Base-by-base conservation (phyloP, 805 yeast species). In the Torulaspora gathmanii region DNA sequence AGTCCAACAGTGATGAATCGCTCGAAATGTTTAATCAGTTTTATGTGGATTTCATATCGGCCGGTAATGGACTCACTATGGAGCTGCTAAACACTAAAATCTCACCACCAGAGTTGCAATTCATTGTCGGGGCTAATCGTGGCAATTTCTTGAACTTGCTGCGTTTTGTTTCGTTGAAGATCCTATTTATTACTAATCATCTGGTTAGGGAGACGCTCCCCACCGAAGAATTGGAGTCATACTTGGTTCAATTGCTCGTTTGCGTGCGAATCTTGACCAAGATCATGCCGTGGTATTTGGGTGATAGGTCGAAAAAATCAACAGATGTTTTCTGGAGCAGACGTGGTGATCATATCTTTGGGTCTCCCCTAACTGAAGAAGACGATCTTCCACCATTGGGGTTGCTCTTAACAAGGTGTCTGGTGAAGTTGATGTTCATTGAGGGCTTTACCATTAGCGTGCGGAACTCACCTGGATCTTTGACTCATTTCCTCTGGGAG, bases 241-340 rank as follows among this genome's bases (percentile, higher is more conserved):
- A 50, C 37, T 38, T 56, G 33, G 33, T 46, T 35, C 46, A 77
- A 50, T 56, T 81, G 9, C 64, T 84, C 37, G 82, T 79, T 47
- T 80, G 87, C 54, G 54, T 83, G 5, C 72, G 96, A 29, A 61
- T 84, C 4, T 63, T 90, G 33, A 78, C 86, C 2, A 75, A 79
- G 48, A 43, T 85, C 3, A 50, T 85, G 16, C 96, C 96, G 0
- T 74, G 78, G 37, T 58, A 83, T 5, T 85, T 75, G 17, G 22
- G 20, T 2, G 34, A 9, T 5, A 19, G 9, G 20, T 17, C 20
- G 20, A 38, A 39, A 13, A 20, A 26, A 19, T 40, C 42, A 19
- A 42, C 35, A n/a, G 54, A 54, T 23, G 41, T 54, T 13, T 54
- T 53, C 36, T 58, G 62, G 62, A 46, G 53, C 27, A 48, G 46